A percentile compares a stretch with the other conserved stretches of the same genome.
Evolutionary conservation across 768 basidiomycete genomes (phyloP).

Genomic region (Russula vinacea): DNA sequence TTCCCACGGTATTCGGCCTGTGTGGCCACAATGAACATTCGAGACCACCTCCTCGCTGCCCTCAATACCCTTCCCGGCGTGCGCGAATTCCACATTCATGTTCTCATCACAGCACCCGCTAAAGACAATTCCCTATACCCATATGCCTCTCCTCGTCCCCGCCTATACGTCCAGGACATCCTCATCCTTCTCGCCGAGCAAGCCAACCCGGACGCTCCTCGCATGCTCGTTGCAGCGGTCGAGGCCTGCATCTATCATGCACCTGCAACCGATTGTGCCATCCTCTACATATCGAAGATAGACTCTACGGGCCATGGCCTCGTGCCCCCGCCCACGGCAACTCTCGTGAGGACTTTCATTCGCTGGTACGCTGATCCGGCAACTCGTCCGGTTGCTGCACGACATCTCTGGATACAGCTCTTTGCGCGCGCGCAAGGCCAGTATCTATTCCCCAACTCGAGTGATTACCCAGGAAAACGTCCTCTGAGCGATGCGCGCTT

Average conservation of each 20-base stretch:
- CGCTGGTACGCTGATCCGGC: slow-evolving; percentile 22
- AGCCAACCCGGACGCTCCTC: slow-evolving; percentile 44
- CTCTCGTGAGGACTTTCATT: slow-evolving; percentile 66
- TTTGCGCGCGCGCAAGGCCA: slow-evolving; percentile 80
- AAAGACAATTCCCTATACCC: slow-evolving; percentile 71
- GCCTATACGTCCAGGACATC: slow-evolving; percentile 69
- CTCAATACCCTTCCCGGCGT: slow-evolving; percentile 17
- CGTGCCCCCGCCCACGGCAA: slow-evolving; percentile 62
- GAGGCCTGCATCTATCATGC: slow-evolving; percentile 40
- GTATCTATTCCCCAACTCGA: slow-evolving; percentile 91
- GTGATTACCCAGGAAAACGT: slow-evolving; percentile 63
- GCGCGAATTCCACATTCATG: slow-evolving; percentile 64
- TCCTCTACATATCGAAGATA: slow-evolving; percentile 81
- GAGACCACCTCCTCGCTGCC: slow-evolving; percentile 21
- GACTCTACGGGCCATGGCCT: slow-evolving; percentile 82
- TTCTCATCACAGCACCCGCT: slow-evolving; percentile 63
- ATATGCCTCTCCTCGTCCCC: slow-evolving; percentile 64
- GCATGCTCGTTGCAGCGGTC: slow-evolving; percentile 72
- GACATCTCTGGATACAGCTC: slow-evolving; percentile 23
- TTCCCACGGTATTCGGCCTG: background rate
- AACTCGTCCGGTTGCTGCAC: slow-evolving; percentile 36
- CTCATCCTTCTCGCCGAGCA: slow-evolving; percentile 74
- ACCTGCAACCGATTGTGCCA: slow-evolving; percentile 20
- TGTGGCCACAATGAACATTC: slow-evolving; percentile 18
- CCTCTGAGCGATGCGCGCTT: slow-evolving; percentile 75